Conservation (phyloP, 1,284 basidiomycete genomes). For the Sporisorium iseilematis-ciliati region DNA sequence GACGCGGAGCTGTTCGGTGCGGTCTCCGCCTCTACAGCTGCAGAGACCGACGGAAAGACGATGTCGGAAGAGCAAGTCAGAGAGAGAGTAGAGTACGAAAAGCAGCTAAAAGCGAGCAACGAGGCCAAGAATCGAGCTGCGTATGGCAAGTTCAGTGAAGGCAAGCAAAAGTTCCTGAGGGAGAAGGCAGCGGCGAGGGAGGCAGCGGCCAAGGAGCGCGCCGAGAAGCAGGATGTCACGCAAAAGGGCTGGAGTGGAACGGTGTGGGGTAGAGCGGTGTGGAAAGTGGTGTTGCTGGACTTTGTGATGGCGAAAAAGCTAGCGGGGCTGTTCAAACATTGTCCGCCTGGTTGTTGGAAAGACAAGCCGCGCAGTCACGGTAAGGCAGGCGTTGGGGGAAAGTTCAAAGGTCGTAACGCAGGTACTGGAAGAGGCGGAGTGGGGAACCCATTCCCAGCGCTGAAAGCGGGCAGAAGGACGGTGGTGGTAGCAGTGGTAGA, state of each 20-base stretch:
- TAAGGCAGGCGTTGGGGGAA: neutral
- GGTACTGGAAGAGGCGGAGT: constrained; percentile 9
- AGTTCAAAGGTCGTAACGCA: constrained; percentile 2
- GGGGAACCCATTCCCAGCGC: constrained; percentile 69
- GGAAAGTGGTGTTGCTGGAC: constrained; percentile 22
- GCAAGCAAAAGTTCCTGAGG: constrained; percentile 31
- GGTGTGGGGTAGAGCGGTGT: neutral
- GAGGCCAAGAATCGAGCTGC: constrained; percentile 54
- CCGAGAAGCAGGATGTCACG: neutral
- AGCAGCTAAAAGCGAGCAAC: constrained; percentile 36
- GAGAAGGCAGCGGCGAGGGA: constrained; percentile 24
- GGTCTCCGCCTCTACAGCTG: neutral
- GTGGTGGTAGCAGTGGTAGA: constrained; percentile 91
- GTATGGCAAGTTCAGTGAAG: constrained; percentile 54
- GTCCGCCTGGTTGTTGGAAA: constrained; percentile 20
- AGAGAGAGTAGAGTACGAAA: constrained; percentile 41
- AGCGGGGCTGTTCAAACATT: constrained; percentile 21
- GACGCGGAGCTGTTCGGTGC: constrained; percentile 32
- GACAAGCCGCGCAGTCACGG: neutral
- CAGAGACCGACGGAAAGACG: neutral
- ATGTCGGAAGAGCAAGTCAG: constrained; percentile 34
- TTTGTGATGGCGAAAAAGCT: constrained; percentile 9
- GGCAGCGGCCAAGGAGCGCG: neutral
- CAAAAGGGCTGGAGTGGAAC: neutral
- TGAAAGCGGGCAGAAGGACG: constrained; percentile 87